phyloP scores from a whole-genome alignment of 768 basidiomycete species.

The Boletus reticulatus region DNA sequence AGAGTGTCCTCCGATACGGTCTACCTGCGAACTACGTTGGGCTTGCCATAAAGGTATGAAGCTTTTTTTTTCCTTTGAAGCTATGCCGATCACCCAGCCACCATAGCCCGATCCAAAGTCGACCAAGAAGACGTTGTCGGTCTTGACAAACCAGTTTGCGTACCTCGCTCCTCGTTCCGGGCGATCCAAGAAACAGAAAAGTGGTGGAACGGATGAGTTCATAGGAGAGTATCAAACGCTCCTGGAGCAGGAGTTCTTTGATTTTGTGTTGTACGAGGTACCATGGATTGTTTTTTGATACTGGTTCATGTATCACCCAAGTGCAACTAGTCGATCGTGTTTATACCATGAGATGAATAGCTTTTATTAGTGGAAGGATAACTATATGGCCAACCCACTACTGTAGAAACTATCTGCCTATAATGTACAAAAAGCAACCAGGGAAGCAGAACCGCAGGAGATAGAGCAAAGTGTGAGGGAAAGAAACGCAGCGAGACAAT shows the following conservation, averaged over 20 bases:
- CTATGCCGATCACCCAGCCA: neutral
- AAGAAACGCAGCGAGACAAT: slow-evolving; percentile 13
- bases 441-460: slow-evolving; percentile 18
- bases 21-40: slow-evolving; percentile 89
- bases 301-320: neutral
- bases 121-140: slow-evolving; percentile 71
- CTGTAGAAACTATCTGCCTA: slow-evolving; percentile 47
- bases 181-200: slow-evolving; percentile 38
- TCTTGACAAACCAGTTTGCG: slow-evolving; percentile 73
- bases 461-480: slow-evolving; percentile 24
- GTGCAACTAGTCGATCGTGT: neutral
- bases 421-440: slow-evolving; percentile 37
- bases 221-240: slow-evolving; percentile 89
- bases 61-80: neutral
- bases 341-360: slow-evolving; percentile 31
- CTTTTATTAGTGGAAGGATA: slow-evolving; percentile 59
- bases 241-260: slow-evolving; percentile 94
- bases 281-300: slow-evolving; percentile 77
- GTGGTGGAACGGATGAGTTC: slow-evolving; percentile 59
- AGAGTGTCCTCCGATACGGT: slow-evolving; percentile 94
- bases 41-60: slow-evolving; percentile 69
- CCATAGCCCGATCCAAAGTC: slow-evolving; percentile 82
- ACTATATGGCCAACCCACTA: slow-evolving; percentile 59
- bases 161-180: slow-evolving; percentile 75
- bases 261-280: slow-evolving; percentile 93